phyloP scores from a whole-genome alignment of 768 basidiomycete genomes.

The Cystofilobasidium capitatum region DNA sequence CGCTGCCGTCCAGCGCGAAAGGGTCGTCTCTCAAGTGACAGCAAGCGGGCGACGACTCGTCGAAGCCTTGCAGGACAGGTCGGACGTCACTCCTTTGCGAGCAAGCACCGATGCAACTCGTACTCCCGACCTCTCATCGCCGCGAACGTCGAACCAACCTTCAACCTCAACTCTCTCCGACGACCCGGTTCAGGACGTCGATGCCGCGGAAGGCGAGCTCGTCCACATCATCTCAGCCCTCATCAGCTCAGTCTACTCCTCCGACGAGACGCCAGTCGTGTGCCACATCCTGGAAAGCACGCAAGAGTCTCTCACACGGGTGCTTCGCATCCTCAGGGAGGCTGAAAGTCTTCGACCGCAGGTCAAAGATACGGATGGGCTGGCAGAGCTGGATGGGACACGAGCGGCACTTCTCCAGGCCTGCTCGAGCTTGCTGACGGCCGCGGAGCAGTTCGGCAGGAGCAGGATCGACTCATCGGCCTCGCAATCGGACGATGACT shows the following conservation, averaged over 20 bases:
- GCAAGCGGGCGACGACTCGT: neutral
- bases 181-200: slow-evolving; percentile 45
- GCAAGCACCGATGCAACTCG: too few species aligned
- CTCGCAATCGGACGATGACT: slow-evolving; percentile 58
- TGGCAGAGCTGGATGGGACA: slow-evolving; percentile 56
- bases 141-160: too few species aligned
- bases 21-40: too few species aligned
- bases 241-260: slow-evolving; percentile 89
- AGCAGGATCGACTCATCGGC: slow-evolving; percentile 39
- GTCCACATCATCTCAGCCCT: slow-evolving; percentile 92
- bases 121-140: too few species aligned
- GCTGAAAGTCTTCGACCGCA: slow-evolving; percentile 71
- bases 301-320: slow-evolving; percentile 86
- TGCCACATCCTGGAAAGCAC: slow-evolving; percentile 91
- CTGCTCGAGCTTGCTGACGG: slow-evolving; percentile 76
- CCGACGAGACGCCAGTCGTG: slow-evolving; percentile 83
- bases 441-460: slow-evolving; percentile 60
- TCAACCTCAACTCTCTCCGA: too few species aligned
- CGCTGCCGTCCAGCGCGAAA: neutral
- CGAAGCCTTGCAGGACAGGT: neutral
- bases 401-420: slow-evolving; percentile 76
- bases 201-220: slow-evolving; percentile 78
- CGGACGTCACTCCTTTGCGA: too few species aligned
- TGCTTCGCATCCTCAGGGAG: slow-evolving; percentile 78
- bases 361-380: neutral